Conservation (phyloP, 805 yeast species). For the Zygosaccharomyces kombuchaensis region DNA sequence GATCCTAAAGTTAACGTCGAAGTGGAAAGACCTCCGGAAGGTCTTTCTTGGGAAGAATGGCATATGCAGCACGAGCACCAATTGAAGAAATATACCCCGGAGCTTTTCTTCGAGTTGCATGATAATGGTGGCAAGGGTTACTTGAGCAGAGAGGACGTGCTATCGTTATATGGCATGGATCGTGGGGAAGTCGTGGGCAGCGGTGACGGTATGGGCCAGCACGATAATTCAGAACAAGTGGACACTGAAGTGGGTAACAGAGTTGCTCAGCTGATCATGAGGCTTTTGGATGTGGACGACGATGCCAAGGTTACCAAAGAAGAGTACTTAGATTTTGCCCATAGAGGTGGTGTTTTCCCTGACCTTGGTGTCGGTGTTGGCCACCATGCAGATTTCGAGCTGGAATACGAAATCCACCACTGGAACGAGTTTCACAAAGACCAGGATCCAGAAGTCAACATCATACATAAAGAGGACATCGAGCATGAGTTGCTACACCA, state of each 20-base stretch:
- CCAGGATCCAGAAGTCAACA: constrained; percentile 74
- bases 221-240: constrained; percentile 60
- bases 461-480: constrained; percentile 81
- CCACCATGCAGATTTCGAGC: constrained; percentile 89
- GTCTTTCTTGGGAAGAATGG: constrained; percentile 72
- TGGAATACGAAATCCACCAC: constrained; percentile 91
- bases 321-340: constrained; percentile 64
- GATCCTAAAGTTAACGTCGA: constrained; percentile 30
- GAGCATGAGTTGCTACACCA: constrained; percentile 84
- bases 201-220: constrained; percentile 86
- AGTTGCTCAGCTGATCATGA: constrained; percentile 53
- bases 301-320: constrained; percentile 62
- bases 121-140: constrained; percentile 59
- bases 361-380: constrained; percentile 93
- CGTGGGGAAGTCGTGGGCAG: constrained; percentile 73
- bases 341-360: constrained; percentile 69
- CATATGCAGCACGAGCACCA: constrained; percentile 92
- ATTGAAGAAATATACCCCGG: constrained; percentile 66
- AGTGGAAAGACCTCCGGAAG: constrained; percentile 45
- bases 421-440: constrained; percentile 79
- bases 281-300: constrained; percentile 56
- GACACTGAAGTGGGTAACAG: constrained; percentile 48
- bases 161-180: constrained; percentile 74
- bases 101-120: constrained; percentile 74
- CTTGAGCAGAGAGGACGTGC: constrained; percentile 57